These are phyloP conservation scores for Tolypocladium album DNA, from an alignment of 2,329 filamentous ascomycete genomes.

Conservation along the genomic window DNA sequence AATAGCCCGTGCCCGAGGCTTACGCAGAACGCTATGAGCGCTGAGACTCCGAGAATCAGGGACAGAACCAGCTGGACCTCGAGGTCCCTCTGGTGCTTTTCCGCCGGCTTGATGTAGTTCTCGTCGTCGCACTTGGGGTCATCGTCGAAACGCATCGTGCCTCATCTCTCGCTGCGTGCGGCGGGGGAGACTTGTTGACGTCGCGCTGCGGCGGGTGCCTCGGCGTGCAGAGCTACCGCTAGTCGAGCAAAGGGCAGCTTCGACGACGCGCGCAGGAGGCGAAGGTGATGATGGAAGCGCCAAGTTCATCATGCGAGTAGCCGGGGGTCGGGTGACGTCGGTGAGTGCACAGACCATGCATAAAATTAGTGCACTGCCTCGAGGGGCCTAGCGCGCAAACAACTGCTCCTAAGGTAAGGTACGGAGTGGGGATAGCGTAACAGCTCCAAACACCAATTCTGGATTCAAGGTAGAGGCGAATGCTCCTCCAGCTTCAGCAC, in stretches of 20 bases:
- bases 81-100: constrained; percentile 29
- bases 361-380: neutral
- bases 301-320: neutral
- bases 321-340: neutral
- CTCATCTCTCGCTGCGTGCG: neutral
- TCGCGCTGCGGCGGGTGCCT: neutral
- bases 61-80: constrained; percentile 64
- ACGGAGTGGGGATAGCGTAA: too few relatives aligned
- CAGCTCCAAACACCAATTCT: neutral
- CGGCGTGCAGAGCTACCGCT: neutral
- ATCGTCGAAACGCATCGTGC: constrained; percentile 1
- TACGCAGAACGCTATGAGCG: constrained; percentile 70
- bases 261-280: neutral
- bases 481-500: neutral
- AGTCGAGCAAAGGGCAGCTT: neutral
- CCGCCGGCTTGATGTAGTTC: constrained; percentile 12
- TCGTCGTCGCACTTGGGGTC: constrained; percentile 10
- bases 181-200: neutral
- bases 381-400: neutral
- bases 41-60: constrained; percentile 54
- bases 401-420: too few relatives aligned
- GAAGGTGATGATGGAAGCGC: neutral
- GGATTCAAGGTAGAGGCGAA: too few relatives aligned
- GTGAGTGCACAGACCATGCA: neutral
- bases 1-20: constrained; percentile 14